Percentiles rank a stretch among this genome's conserved stretches.
phyloP scores from a whole-genome alignment of 2,329 filamentous ascomycete genomes.

The Trichoderma breve region DNA sequence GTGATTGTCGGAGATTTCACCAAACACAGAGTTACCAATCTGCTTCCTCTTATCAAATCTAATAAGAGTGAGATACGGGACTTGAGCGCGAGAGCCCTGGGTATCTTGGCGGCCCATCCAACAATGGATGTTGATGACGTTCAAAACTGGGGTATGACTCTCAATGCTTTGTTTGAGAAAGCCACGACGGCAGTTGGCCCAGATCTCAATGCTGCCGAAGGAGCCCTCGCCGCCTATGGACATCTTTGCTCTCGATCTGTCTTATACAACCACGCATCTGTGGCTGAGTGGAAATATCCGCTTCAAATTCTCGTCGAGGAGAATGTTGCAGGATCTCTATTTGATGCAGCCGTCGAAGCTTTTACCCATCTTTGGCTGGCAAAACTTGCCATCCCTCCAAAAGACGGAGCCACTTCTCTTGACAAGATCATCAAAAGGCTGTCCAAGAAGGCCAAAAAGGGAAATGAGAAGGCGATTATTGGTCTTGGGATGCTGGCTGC shows the following conservation, averaged over 20 bases:
- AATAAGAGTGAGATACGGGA: slow-evolving; percentile 69
- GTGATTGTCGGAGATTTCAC: slow-evolving; percentile 50
- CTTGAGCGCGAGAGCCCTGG: slow-evolving; percentile 67
- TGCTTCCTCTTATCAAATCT: slow-evolving; percentile 63
- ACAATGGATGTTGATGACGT: slow-evolving; percentile 38
- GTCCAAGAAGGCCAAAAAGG: slow-evolving; percentile 68
- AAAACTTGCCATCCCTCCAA: slow-evolving; percentile 38
- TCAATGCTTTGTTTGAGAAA: slow-evolving; percentile 46
- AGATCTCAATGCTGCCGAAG: slow-evolving; percentile 47
- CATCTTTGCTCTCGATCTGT: slow-evolving; percentile 44
- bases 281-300: slow-evolving; percentile 32
- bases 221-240: slow-evolving; percentile 45
- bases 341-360: slow-evolving; percentile 45
- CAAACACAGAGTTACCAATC: slow-evolving; percentile 42
- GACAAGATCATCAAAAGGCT: slow-evolving; percentile 60
- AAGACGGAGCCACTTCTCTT: slow-evolving; percentile 31
- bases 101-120: slow-evolving; percentile 71
- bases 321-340: slow-evolving; percentile 35
- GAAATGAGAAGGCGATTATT: slow-evolving; percentile 78
- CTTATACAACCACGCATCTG: slow-evolving; percentile 41
- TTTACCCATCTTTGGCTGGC: slow-evolving; percentile 49
- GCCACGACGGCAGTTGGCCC: slow-evolving; percentile 43
- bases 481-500: slow-evolving; percentile 73
- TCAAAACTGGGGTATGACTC: slow-evolving; percentile 26
- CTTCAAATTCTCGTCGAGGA: slow-evolving; percentile 34